phyloP scores from a whole-genome alignment of 768 basidiomycete species.

The Sporobolomyces phaffii region DNA sequence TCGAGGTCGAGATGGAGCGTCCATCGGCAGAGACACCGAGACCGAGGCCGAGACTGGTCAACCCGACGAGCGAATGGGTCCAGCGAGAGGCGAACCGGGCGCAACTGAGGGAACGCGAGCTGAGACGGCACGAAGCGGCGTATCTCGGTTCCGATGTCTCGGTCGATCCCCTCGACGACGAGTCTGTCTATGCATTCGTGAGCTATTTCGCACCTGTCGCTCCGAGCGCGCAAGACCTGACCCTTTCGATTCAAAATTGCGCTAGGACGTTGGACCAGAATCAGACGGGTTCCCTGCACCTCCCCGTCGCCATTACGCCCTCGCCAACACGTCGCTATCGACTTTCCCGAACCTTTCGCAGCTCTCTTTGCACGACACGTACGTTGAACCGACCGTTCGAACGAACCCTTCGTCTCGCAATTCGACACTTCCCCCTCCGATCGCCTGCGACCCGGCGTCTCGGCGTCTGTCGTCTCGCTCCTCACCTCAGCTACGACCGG shows the following conservation, averaged over 20 bases:
- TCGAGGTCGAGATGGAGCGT: not conserved
- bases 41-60: not conserved
- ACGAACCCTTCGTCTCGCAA: not conserved
- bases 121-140: not conserved
- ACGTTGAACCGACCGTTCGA: not conserved
- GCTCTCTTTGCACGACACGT: not conserved
- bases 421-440: not conserved
- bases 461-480: conserved; percentile 1
- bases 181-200: not conserved
- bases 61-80: conserved; percentile 4
- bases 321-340: not conserved
- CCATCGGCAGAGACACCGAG: not conserved
- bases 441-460: not conserved
- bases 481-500: not conserved
- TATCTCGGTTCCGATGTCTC: not conserved
- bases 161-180: not conserved
- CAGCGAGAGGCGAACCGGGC: not conserved
- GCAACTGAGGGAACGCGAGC: conserved; percentile 1
- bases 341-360: conserved; percentile 5
- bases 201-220: not conserved
- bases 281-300: conserved; percentile 1
- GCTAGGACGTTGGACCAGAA: not conserved
- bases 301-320: not conserved
- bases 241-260: no score
- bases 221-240: not conserved